Percentiles rank a stretch among this genome's conserved stretches.
Conservation (phyloP, 306 rosid genomes). For the Cucumis hystrix region DNA sequence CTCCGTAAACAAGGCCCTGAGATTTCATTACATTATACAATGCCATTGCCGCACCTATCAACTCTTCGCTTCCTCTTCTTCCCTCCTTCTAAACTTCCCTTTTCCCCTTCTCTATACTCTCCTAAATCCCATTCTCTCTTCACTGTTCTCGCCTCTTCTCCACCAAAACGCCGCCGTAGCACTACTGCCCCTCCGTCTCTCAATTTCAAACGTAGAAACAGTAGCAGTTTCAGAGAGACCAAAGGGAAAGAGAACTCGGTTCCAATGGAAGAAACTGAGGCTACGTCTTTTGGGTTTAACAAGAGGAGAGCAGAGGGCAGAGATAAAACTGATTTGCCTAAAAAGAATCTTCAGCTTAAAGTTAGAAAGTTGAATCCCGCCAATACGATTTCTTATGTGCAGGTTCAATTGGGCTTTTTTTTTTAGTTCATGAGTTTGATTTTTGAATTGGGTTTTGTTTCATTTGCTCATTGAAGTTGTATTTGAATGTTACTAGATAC, state of each 20-base stretch:
- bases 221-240: constrained; percentile 8
- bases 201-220: constrained; percentile 22
- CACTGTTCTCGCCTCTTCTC: constrained; percentile 25
- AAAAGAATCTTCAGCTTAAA: constrained; percentile 44
- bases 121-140: constrained; percentile 20
- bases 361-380: constrained; percentile 51
- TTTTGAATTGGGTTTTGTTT: background rate
- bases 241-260: background rate
- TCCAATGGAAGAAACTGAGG: constrained; percentile 25
- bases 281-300: constrained; percentile 34
- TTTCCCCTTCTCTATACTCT: background rate
- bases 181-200: constrained; percentile 6
- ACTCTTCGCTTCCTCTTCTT: constrained; percentile 31
- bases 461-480: background rate
- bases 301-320: constrained; percentile 68
- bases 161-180: constrained; percentile 28
- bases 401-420: constrained; percentile 22
- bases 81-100: background rate
- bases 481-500: constrained; percentile 20
- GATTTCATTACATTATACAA: background rate
- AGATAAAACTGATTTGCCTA: constrained; percentile 32
- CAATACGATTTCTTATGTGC: constrained; percentile 59
- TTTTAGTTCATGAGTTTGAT: background rate
- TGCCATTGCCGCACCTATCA: constrained; percentile 29
- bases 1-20: background rate